Evolutionary conservation across 164 flowering plant species (phyloP).

Genomic region (Vitis cinerea): DNA sequence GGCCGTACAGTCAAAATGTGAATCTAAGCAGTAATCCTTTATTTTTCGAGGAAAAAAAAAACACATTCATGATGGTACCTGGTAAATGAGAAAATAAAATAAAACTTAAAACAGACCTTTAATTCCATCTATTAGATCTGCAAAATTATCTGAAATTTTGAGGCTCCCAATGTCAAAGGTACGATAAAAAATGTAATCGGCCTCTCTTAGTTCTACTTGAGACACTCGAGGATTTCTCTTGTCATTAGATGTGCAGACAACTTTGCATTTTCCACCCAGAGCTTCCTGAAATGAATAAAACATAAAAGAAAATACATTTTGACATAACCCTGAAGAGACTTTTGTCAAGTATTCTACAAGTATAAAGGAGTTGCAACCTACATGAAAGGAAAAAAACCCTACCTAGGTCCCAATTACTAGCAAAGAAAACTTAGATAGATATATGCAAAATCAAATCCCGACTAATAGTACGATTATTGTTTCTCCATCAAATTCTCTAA

Average conservation of each 20-base stretch:
- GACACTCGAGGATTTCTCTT: constrained; percentile 33
- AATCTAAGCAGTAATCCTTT: no score
- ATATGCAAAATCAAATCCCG: no score
- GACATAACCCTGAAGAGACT: not conserved
- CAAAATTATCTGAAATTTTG: constrained; percentile 25
- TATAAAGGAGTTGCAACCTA: not conserved
- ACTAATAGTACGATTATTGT: no score
- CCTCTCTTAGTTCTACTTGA: constrained; percentile 27
- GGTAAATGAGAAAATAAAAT: not conserved
- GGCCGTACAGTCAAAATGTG: no score
- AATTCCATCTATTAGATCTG: constrained; percentile 26
- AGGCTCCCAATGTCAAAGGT: constrained; percentile 41
- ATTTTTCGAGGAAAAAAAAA: not conserved
- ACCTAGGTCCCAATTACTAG: no score
- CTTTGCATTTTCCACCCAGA: constrained; percentile 42
- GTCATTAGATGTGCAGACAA: constrained; percentile 41
- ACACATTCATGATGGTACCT: not conserved
- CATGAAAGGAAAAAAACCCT: not conserved
- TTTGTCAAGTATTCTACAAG: not conserved
- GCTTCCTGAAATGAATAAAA: constrained; percentile 32
- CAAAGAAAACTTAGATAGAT: no score
- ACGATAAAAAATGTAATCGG: constrained; percentile 36
- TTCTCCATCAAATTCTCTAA: no score
- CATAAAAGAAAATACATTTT: not conserved
- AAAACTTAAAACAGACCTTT: constrained; percentile 29